Conservation (phyloP, 2,329 filamentous ascomycete genomes). For the Ophiostoma populinum region DNA sequence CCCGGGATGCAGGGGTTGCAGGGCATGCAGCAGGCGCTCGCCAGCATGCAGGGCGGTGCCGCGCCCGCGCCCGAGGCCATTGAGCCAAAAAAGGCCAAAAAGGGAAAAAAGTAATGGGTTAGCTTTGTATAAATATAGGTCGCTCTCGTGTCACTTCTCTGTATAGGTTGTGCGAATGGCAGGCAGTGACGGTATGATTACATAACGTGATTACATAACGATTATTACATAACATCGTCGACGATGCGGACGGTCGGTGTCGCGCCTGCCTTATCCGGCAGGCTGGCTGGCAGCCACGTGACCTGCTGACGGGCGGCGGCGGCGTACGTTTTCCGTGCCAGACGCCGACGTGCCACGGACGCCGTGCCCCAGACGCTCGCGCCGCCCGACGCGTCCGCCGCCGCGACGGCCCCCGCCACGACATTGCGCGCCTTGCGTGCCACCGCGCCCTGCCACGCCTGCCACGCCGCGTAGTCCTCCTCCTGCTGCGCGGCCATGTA, state of each 20-base stretch:
- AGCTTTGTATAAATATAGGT: no score
- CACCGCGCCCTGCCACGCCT: conserved; percentile 37
- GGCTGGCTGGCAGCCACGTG: conserved; percentile 31
- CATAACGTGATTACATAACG: no score
- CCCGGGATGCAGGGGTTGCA: conserved; percentile 11
- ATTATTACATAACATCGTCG: no score
- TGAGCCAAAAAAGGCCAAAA: conserved; percentile 11
- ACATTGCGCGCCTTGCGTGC: conserved; percentile 33
- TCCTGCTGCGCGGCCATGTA: conserved; percentile 48
- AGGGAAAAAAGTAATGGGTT: no score
- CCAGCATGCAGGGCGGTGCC: conserved; percentile 13
- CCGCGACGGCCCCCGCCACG: conserved; percentile 9
- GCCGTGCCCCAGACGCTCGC: conserved; percentile 7
- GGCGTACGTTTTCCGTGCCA: conserved; percentile 14
- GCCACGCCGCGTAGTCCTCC: conserved; percentile 48
- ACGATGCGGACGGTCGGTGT: no score
- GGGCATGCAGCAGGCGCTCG: conserved; percentile 5
- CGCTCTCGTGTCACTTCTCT: no score
- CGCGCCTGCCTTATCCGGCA: no score
- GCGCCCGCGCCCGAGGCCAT: background rate
- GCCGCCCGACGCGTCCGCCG: conserved; percentile 8
- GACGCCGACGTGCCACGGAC: conserved; percentile 14
- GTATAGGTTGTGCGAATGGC: no score
- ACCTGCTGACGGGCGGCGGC: conserved; percentile 30
- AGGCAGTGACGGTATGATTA: no score